phyloP scores from a whole-genome alignment of 2,329 filamentous ascomycete species.

The Ceratocystis harringtonii region DNA sequence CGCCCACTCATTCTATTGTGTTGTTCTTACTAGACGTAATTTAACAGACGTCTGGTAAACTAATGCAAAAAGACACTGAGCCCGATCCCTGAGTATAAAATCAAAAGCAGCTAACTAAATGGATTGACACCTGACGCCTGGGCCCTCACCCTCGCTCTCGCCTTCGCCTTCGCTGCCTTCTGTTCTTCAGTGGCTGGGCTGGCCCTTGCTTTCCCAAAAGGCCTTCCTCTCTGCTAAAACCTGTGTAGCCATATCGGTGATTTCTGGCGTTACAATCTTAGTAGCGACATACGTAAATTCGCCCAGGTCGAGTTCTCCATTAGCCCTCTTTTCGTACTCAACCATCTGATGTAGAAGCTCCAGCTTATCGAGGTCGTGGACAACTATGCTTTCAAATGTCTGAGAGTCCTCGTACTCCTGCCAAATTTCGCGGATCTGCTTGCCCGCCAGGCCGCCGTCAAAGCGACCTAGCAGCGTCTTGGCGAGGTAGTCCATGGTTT shows the following conservation, averaged over 20 bases:
- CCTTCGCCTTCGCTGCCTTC: slow-evolving; percentile 23
- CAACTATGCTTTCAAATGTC: slow-evolving; percentile 74
- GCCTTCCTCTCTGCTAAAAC: slow-evolving; percentile 59
- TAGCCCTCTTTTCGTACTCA: slow-evolving; percentile 70
- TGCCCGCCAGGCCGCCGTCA: slow-evolving; percentile 51
- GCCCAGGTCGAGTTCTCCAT: slow-evolving; percentile 55
- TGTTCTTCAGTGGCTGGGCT: neutral
- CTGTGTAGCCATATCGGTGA: slow-evolving; percentile 63
- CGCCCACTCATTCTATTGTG: too few species aligned
- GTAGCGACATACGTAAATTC: slow-evolving; percentile 74
- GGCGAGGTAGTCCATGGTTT: slow-evolving; percentile 86
- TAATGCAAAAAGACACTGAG: too few species aligned
- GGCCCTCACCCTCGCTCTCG: slow-evolving; percentile 31
- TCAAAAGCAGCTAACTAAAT: too few species aligned
- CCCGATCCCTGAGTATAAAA: too few species aligned
- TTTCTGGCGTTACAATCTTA: slow-evolving; percentile 60
- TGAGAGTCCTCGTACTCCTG: slow-evolving; percentile 84
- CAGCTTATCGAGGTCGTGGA: slow-evolving; percentile 96
- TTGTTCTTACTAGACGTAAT: too few species aligned
- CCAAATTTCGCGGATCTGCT: slow-evolving; percentile 67
- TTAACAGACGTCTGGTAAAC: too few species aligned
- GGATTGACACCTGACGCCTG: too few species aligned
- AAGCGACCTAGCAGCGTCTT: slow-evolving; percentile 57
- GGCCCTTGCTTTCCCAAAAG: slow-evolving; percentile 46
- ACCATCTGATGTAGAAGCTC: slow-evolving; percentile 90